Evolutionary conservation across 225 moss, liverwort and hornwort species (phyloP), one percentile per base, ranked within the genome.

Genomic region (Climacium dendroides): DNA sequence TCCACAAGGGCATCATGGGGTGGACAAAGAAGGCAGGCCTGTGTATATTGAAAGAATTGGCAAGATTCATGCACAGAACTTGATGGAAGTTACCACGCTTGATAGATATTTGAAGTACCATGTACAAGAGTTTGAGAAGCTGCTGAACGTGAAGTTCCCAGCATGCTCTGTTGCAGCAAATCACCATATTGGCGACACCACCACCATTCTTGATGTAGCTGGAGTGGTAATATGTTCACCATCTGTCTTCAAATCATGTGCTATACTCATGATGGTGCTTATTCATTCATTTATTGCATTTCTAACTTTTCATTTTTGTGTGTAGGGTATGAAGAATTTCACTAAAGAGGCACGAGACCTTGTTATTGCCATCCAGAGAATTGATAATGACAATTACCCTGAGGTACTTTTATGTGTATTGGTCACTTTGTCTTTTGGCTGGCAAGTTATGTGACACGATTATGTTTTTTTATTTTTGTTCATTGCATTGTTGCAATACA

Each of bases 1-100:
- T 74, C 95, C 95, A 41, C 95, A 95, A 86, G 95, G 95, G 58
- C 95, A 95, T 87, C 95, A 95, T 79, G 95, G 95, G 78, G 92
- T 95, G 88, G 95, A 95, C 75, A 95, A 87, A 86, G 95, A 95
- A 52, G 95, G 95, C 75, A 91, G 94, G 77, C 95, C 95, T 70
- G 78, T 95, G 35, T 95, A 95, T 62, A 94, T 95, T 80, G 95
- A 95, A 90, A 89, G 93, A 84, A 94, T 95, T 82, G 95, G 95
- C 77, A 92, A 92, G 87, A 93, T 94, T 13, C 89, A 94, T 89
- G 90, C 95, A 61, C 84, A 90, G 60, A 50, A 16, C 80, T 63
- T 95, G 85, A 87, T 95, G 95, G 92, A 90, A 84, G 91, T 94
- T 62, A 95, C 95, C 32, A 58, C 95, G 23, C 91, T 94, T 73